Evolutionary conservation across 1,284 basidiomycete species (phyloP).

Genomic region (Irpex sp.): DNA sequence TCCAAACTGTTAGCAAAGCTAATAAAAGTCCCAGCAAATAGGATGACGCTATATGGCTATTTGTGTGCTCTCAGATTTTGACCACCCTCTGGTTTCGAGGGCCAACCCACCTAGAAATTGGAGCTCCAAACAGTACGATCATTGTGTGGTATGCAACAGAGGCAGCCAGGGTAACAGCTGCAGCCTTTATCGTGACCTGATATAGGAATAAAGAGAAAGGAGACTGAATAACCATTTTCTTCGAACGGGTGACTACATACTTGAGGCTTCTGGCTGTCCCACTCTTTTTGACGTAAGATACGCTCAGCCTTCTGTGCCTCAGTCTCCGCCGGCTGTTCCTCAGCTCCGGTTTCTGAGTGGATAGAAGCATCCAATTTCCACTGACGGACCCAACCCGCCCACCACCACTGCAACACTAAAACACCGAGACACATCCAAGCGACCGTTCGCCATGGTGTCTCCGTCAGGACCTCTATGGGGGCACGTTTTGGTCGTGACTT

Average conservation of each 20-base stretch:
- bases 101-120: slow-evolving; percentile 43
- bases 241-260: slow-evolving; percentile 28
- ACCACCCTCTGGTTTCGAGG: neutral
- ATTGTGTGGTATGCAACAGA: slow-evolving; percentile 47
- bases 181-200: slow-evolving; percentile 48
- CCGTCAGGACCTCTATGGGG: slow-evolving; percentile 65
- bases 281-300: slow-evolving; percentile 31
- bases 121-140: slow-evolving; percentile 75
- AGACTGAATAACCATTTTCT: slow-evolving; percentile 4
- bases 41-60: slow-evolving; percentile 55
- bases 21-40: slow-evolving; percentile 67
- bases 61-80: neutral
- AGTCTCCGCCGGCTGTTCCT: slow-evolving; percentile 15
- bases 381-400: slow-evolving; percentile 60
- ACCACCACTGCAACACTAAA: slow-evolving; percentile 64
- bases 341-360: slow-evolving; percentile 11
- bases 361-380: slow-evolving; percentile 36
- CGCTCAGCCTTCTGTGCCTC: slow-evolving; percentile 24
- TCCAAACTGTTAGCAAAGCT: slow-evolving; percentile 62
- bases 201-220: slow-evolving; percentile 5
- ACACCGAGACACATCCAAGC: slow-evolving; percentile 59
- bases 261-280: slow-evolving; percentile 22
- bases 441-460: slow-evolving; percentile 57
- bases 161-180: slow-evolving; percentile 46
- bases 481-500: slow-evolving; percentile 16